Evolutionary conservation across 1,139 yeast species (phyloP).

Genomic region (Tardiomyces digboiensis): DNA sequence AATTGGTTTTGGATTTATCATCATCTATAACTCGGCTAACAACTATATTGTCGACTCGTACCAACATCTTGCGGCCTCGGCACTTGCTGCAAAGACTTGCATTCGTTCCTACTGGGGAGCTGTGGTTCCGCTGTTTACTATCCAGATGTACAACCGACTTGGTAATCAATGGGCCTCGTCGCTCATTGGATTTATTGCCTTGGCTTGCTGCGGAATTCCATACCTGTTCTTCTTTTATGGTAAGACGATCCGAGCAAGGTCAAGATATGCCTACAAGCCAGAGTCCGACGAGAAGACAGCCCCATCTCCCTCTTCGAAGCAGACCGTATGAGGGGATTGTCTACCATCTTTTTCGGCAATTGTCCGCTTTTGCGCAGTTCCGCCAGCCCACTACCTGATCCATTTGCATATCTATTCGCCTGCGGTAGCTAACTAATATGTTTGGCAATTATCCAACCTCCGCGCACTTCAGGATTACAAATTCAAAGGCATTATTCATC

Average conservation of each 20-base stretch:
- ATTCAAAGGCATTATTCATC: too few relatives aligned
- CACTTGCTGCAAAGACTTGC: conserved; percentile 79
- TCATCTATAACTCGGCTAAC: conserved; percentile 40
- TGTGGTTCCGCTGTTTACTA: conserved; percentile 29
- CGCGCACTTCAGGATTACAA: too few relatives aligned
- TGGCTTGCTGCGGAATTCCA: conserved; percentile 57
- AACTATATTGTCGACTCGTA: conserved; percentile 72
- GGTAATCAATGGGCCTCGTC: conserved; percentile 75
- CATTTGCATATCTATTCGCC: too few relatives aligned
- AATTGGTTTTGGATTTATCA: conserved; percentile 39
- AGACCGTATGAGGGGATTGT: too few relatives aligned
- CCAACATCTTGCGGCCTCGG: conserved; percentile 67
- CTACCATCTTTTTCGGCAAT: too few relatives aligned
- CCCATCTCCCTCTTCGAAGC: too few relatives aligned
- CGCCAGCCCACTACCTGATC: too few relatives aligned
- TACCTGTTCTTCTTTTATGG: conserved; percentile 59
- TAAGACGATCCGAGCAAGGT: conserved; percentile 44
- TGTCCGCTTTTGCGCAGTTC: too few relatives aligned
- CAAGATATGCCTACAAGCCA: conserved; percentile 47
- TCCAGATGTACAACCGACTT: conserved; percentile 54
- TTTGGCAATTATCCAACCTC: too few relatives aligned
- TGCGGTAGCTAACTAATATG: too few relatives aligned
- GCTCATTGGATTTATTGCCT: conserved; percentile 56
- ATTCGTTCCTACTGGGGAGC: conserved; percentile 31
- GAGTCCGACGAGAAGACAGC: too few relatives aligned